Percentiles rank a stretch among this genome's conserved stretches.
Evolutionary conservation across 768 basidiomycete genomes (phyloP).

Genomic region (Naganishia kalamii): DNA sequence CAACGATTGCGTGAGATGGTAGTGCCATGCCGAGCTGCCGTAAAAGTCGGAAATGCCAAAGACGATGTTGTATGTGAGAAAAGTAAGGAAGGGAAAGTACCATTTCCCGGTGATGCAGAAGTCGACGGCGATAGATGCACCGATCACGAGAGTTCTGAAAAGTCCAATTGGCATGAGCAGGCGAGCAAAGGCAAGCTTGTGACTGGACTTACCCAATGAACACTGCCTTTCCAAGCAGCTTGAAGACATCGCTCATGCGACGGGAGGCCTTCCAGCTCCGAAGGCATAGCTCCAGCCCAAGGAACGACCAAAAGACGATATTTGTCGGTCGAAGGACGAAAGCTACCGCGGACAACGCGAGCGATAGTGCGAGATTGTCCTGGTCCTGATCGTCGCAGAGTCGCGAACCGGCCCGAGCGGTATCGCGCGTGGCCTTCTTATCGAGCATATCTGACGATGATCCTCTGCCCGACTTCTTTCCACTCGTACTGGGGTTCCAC

Average conservation of each 20-base stretch:
- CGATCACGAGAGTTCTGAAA: slow-evolving; percentile 28
- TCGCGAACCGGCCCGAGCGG: neutral
- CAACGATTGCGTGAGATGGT: slow-evolving; percentile 76
- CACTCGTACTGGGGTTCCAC: neutral
- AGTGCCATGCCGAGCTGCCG: slow-evolving; percentile 77
- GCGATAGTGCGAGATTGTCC: slow-evolving; percentile 31
- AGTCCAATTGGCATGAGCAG: neutral
- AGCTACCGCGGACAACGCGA: slow-evolving; percentile 65
- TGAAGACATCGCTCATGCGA: neutral
- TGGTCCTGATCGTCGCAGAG: neutral
- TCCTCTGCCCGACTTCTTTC: slow-evolving; percentile 26
- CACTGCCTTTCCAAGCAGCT: neutral
- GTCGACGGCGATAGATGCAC: slow-evolving; percentile 53
- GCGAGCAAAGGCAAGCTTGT: neutral
- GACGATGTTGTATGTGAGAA: slow-evolving; percentile 74
- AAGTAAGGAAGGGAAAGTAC: slow-evolving; percentile 73
- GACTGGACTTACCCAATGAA: slow-evolving; percentile 15
- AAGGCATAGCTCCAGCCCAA: slow-evolving; percentile 56
- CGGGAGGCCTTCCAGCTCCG: neutral
- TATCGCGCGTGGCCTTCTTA: neutral
- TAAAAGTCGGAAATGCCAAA: slow-evolving; percentile 80
- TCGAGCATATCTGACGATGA: slow-evolving; percentile 28
- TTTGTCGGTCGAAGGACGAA: slow-evolving; percentile 85
- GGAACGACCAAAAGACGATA: slow-evolving; percentile 72
- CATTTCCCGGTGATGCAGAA: slow-evolving; percentile 51